Evolutionary conservation across 78 protist genomes (phyloP), one percentile per base, ranked within the genome.

Genomic region (Dictyostelium firmibasis): DNA sequence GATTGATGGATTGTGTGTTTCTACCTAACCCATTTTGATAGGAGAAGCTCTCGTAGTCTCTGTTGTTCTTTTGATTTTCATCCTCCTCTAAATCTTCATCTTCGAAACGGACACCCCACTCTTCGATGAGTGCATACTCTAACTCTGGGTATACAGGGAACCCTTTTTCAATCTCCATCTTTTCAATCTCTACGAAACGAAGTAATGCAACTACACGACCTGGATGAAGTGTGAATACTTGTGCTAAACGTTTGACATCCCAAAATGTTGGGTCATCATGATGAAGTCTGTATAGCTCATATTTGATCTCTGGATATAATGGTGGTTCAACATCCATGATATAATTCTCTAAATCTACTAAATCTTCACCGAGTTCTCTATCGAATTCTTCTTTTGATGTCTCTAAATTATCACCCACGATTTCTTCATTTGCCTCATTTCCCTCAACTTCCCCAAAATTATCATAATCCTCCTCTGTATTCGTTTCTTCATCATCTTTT

Each of bases 171-270:
- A 44, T 75, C 27, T 89, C 85, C n/a, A 64, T 38, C 31, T 81
- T 69, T 64, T 89, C 84, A 23, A 89, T 81, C 11, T 89, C 81
- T n/a, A 64, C 81, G 82, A 67, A 89, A 62, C 86, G 70, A 43
- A 89, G 64, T 6, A 89, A 27, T 0, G 94, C 94, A 41, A 83
- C 94, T 23, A 89, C 86, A 60, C 94, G 62, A 23, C 74, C 79
- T 81, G 84, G 83, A 67, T 89, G 94, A 43, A 89, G 8, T 4
- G 81, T 10, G 60, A 81, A 89, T 2, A 81, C 78, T 14, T 89
- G 33, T 69, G 94, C 79, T 20, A 89, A 60, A 43, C 78, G 44
- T 60, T 89, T 44, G 10, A 75, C 33, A 47, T 78, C 72, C 77
- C 84, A 89, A 81, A 79, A 89, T 47, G 14, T 0, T 31, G 85